phyloP scores from a whole-genome alignment of 2,329 filamentous ascomycete species.

The Fusarium nurragi region DNA sequence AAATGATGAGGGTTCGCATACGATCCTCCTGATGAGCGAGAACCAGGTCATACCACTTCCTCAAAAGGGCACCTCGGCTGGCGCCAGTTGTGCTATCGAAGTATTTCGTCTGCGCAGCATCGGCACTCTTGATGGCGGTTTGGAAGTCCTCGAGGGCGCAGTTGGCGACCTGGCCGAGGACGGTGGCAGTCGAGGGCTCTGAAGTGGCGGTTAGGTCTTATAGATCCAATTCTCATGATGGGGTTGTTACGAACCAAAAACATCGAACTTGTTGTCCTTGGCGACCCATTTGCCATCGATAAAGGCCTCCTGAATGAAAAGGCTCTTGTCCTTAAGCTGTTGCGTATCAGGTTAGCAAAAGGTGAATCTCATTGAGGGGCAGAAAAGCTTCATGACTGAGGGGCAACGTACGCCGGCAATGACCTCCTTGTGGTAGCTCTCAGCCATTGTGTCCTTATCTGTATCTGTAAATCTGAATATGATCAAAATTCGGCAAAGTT shows the following conservation, averaged over 20 bases:
- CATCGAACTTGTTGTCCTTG: slow-evolving; percentile 45
- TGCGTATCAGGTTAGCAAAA: slow-evolving; percentile 22
- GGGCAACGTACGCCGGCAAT: slow-evolving; percentile 39
- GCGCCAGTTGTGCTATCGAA: slow-evolving; percentile 43
- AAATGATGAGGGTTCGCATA: slow-evolving; percentile 15
- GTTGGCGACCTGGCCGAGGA: slow-evolving; percentile 43
- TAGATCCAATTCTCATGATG: background rate
- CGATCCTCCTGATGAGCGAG: slow-evolving; percentile 43
- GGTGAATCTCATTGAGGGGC: background rate
- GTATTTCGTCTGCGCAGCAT: slow-evolving; percentile 40
- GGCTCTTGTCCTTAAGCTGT: slow-evolving; percentile 43
- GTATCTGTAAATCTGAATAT: background rate
- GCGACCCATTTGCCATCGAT: slow-evolving; percentile 44
- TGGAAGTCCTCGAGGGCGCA: slow-evolving; percentile 43
- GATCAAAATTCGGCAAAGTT: slow-evolving; percentile 16
- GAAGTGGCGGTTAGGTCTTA: slow-evolving; percentile 8
- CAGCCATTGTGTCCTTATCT: slow-evolving; percentile 37
- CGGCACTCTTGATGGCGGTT: slow-evolving; percentile 42
- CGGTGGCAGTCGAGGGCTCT: slow-evolving; percentile 44
- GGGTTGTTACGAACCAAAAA: slow-evolving; percentile 36
- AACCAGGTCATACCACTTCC: slow-evolving; percentile 44
- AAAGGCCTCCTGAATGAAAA: slow-evolving; percentile 45
- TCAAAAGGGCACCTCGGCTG: slow-evolving; percentile 43
- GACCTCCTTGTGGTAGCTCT: slow-evolving; percentile 45
- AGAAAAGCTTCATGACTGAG: slow-evolving; percentile 30